Percentiles rank a stretch among this genome's conserved stretches.
Evolutionary conservation across 2,329 filamentous ascomycete species (phyloP).

Genomic region (Cryphonectria naterciae): DNA sequence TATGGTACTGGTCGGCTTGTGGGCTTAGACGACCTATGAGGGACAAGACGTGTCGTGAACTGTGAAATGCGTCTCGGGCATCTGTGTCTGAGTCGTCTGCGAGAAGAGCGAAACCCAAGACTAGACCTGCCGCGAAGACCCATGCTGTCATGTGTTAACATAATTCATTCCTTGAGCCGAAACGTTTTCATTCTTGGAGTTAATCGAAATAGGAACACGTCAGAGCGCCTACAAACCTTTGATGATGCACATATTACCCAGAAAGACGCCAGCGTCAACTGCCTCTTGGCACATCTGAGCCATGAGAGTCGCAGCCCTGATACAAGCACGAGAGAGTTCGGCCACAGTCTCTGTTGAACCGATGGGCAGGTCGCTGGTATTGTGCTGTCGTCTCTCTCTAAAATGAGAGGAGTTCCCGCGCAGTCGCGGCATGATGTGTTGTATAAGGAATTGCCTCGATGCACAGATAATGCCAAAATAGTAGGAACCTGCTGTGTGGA

Average conservation of each 20-base stretch:
- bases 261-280: slow-evolving; percentile 25
- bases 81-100: slow-evolving; percentile 29
- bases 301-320: slow-evolving; percentile 31
- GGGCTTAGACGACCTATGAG: slow-evolving; percentile 25
- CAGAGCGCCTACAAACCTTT: slow-evolving; percentile 3
- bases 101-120: slow-evolving; percentile 27
- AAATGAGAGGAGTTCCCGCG: slow-evolving; percentile 5
- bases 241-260: slow-evolving; percentile 31
- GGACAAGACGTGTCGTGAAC: slow-evolving; percentile 21
- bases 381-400: slow-evolving; percentile 3
- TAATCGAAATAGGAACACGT: background rate
- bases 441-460: slow-evolving; percentile 31
- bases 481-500: slow-evolving; percentile 32
- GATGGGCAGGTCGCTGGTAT: background rate
- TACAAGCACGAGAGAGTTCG: slow-evolving; percentile 30
- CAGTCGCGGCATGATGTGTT: slow-evolving; percentile 26
- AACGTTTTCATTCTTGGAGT: background rate
- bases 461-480: slow-evolving; percentile 33
- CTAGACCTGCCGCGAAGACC: slow-evolving; percentile 28
- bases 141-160: slow-evolving; percentile 14
- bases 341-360: slow-evolving; percentile 6
- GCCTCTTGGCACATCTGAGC: slow-evolving; percentile 31
- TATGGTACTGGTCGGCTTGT: slow-evolving; percentile 32
- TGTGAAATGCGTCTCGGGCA: slow-evolving; percentile 28
- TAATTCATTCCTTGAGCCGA: background rate